Conservation (phyloP, 2,329 filamentous ascomycete genomes). For the Fusarium avenaceum region DNA sequence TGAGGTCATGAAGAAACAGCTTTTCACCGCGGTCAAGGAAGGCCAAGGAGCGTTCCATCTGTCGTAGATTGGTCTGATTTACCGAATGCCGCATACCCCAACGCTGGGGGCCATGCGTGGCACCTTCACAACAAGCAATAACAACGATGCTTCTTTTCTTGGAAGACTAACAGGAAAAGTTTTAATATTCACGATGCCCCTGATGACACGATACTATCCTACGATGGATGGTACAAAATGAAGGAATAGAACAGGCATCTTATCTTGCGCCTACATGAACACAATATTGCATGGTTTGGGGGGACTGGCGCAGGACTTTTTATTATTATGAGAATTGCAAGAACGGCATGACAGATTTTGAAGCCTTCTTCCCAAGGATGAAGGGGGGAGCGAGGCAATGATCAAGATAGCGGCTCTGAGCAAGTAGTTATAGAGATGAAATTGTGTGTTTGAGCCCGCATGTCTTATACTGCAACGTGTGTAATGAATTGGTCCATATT, state of each 20-base stretch:
- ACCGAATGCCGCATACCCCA: constrained; percentile 8
- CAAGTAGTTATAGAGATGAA: constrained; percentile 49
- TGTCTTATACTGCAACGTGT: background rate
- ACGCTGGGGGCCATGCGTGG: constrained; percentile 6
- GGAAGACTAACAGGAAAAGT: constrained; percentile 37
- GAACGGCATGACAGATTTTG: constrained; percentile 37
- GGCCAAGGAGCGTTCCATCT: constrained; percentile 98
- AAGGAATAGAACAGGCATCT: constrained; percentile 47
- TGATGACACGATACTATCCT: constrained; percentile 44
- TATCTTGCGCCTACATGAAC: constrained; percentile 32
- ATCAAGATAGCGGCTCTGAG: constrained; percentile 36
- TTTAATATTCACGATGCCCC: constrained; percentile 39
- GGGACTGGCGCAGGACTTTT: constrained; percentile 45
- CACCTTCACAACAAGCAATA: constrained; percentile 12
- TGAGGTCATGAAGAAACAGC: constrained; percentile 80
- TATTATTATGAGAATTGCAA: constrained; percentile 37
- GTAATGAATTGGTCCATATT: constrained; percentile 1
- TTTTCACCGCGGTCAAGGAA: constrained; percentile 90
- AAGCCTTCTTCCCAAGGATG: constrained; percentile 22
- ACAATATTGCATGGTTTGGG: constrained; percentile 46
- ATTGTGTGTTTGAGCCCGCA: constrained; percentile 40
- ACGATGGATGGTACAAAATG: constrained; percentile 36
- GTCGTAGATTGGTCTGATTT: constrained; percentile 67
- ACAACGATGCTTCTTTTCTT: constrained; percentile 26
- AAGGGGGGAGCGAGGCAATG: constrained; percentile 22